Percentiles rank a stretch among this genome's conserved stretches.
Evolutionary conservation across 2,329 filamentous ascomycete genomes (phyloP).

Genomic region (Arthroderma sp.): DNA sequence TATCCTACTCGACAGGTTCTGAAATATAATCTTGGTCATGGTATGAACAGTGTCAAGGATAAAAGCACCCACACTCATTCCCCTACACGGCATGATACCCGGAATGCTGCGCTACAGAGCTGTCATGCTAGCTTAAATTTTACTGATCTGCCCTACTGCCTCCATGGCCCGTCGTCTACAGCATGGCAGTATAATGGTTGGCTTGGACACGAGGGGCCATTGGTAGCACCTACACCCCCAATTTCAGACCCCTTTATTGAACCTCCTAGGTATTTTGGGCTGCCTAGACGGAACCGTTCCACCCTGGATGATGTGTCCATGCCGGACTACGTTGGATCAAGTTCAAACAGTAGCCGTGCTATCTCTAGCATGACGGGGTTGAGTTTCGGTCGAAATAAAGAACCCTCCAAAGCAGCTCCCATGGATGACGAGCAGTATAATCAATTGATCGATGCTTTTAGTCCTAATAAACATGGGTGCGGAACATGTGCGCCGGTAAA

Average conservation of each 20-base stretch:
- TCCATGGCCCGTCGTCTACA: constrained; percentile 19
- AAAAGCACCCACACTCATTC: constrained; percentile 52
- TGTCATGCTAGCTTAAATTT: constrained; percentile 11
- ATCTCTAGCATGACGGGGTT: constrained; percentile 30
- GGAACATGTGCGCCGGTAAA: constrained; percentile 22
- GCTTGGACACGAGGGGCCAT: constrained; percentile 16
- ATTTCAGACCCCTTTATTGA: constrained; percentile 32
- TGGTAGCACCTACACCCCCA: constrained; percentile 15
- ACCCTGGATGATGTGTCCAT: constrained; percentile 35
- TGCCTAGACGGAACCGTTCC: constrained; percentile 20
- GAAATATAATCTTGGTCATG: constrained; percentile 19
- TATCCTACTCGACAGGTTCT: constrained; percentile 29
- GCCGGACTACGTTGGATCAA: constrained; percentile 34
- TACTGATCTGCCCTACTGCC: constrained; percentile 19
- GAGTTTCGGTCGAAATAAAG: constrained; percentile 31
- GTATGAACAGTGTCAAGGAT: constrained; percentile 25
- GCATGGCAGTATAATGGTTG: constrained; percentile 14
- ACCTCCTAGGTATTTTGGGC: constrained; percentile 16
- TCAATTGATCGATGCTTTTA: constrained; percentile 25
- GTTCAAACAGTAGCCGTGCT: constrained; percentile 26
- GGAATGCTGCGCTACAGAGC: constrained; percentile 12
- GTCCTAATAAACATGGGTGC: constrained; percentile 19
- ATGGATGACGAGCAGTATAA: constrained; percentile 26
- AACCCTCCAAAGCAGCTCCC: constrained; percentile 21
- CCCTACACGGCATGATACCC: constrained; percentile 33